Evolutionary conservation across 257 asterid species (phyloP), one percentile per base, ranked within the genome.

Genomic region (Anisodus acutangulus): DNA sequence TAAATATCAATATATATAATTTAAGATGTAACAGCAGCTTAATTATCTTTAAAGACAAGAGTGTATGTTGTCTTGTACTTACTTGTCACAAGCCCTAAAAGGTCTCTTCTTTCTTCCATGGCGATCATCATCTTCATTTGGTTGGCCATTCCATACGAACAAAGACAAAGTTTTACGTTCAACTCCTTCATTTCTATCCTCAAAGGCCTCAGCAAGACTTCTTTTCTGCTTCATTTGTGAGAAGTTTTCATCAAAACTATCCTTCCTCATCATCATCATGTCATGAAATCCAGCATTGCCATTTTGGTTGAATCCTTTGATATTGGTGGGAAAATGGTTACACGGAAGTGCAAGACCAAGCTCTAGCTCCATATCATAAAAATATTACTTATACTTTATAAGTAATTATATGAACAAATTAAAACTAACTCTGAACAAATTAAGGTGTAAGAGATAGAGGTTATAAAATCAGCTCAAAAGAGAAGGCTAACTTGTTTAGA

Each of bases 331-430:
- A 78, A 85, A 83, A 69, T 83, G 62, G 66, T 79, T 3, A 8
- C 59, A 81, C 80, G 83, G 69, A 74, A 87, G 94, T 57, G 89
- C 92, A 79, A 93, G 91, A 13, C 92, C 92, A 6, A 93, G 89
- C 71, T 93, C 95, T 47, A 93, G 92, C 82, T 93, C 97, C 97
- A 93, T 92, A 6, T 3, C 8, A 78, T 3, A 58, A 17, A 10
- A 58, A 22, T 60, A 54, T 9, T 26, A 43, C 1, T 80, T 3
- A 7, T 4, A 53, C 16, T 53, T 41, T 41, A 31, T 31, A 31
- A 41, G 45, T 41, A 41, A 3, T 41, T 41, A 41, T 41, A 41
- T 41, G 45, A 17, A 8, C 19, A 1, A 41, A 76, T 17, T 4
- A 54, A 1, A 41, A 76, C 37, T 4, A 54, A 3, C 16, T 26